Evolutionary conservation across 495 filamentous ascomycete species (phyloP), one percentile per base, ranked within the genome.

Genomic region (Aspergillus avenaceus): DNA sequence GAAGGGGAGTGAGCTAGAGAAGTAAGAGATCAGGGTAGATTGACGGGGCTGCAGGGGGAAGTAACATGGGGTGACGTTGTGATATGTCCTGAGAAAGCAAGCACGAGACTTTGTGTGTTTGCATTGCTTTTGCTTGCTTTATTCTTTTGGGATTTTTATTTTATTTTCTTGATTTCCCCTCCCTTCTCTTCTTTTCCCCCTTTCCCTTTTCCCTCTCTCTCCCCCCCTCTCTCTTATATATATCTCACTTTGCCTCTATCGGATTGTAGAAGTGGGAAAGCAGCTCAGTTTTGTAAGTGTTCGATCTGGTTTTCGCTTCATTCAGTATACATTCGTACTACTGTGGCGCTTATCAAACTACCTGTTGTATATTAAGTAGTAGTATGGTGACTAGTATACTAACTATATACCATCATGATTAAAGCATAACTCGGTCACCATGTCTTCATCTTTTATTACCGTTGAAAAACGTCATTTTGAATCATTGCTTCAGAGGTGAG

Each of bases 391-490:
- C n/a, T n/a, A 21, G 16, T 8, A 11, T 2, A 13, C 28, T 3
- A 3, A 9, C 28, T 31, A 9, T 31, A 9, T 31, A 31, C 28
- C 3, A 31, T 13, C n/a, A 31, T 31, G 8, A 3, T 31, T 31
- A 31, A 13, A 13, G 9, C 9, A 31, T 3, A 11, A 18, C 18
- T 21, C 34, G 21, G 13, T n/a, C 13, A 38, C 34, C 34, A 38
- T 38, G 34, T 38, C 34, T 38, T 50, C 60, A 12, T 52, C 63
- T 37, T 71, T 71, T 54, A 71, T 82, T 25, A 80, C 77, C 12
- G 64, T 79, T 44, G 74, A 77, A 40, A 75, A 73, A 45, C 65
- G 56, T 8, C 76, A 82, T 63, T 77, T 78, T 44, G 73, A 81
- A 53, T 71, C 72, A 41, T 60, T 81, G 32, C 43, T 81, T 14